phyloP scores from a whole-genome alignment of 306 rosid species.

The Datisca glomerata region DNA sequence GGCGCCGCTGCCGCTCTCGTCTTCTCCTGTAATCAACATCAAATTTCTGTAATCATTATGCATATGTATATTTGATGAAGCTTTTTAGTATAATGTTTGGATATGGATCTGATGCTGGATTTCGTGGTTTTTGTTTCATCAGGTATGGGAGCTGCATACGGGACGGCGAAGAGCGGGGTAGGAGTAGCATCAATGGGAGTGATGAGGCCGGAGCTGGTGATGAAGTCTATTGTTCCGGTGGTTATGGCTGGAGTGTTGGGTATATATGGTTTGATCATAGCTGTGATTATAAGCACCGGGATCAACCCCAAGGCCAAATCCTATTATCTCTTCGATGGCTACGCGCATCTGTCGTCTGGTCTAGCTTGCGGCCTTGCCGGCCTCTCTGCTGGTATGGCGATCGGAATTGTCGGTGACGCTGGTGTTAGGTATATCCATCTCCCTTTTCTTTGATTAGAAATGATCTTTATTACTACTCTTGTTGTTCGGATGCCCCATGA shows the following conservation, averaged over 20 bases:
- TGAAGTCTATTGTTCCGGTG: constrained; percentile 60
- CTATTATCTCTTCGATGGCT: constrained; percentile 50
- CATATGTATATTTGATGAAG: not conserved
- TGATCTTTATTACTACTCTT: no score
- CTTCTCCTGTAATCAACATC: not conserved
- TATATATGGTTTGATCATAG: constrained; percentile 43
- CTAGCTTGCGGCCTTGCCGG: constrained; percentile 57
- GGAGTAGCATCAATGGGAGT: constrained; percentile 65
- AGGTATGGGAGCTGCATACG: constrained; percentile 66
- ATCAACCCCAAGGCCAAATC: constrained; percentile 58
- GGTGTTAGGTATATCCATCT: constrained; percentile 53
- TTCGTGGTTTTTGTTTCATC: not conserved
- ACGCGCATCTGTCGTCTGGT: constrained; percentile 55
- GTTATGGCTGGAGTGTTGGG: constrained; percentile 62
- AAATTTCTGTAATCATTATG: not conserved
- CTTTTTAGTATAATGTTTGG: no score
- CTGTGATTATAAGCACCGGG: constrained; percentile 53
- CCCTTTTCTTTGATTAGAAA: no score
- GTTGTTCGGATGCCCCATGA: no score
- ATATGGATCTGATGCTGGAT: constrained; percentile 5
- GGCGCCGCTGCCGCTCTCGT: constrained; percentile 2
- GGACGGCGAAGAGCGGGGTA: constrained; percentile 54
- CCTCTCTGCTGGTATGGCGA: constrained; percentile 56
- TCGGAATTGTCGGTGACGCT: constrained; percentile 54
- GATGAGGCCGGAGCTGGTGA: constrained; percentile 57